Conservation (phyloP, 169 alveolate genomes). For the Babesia microti region DNA sequence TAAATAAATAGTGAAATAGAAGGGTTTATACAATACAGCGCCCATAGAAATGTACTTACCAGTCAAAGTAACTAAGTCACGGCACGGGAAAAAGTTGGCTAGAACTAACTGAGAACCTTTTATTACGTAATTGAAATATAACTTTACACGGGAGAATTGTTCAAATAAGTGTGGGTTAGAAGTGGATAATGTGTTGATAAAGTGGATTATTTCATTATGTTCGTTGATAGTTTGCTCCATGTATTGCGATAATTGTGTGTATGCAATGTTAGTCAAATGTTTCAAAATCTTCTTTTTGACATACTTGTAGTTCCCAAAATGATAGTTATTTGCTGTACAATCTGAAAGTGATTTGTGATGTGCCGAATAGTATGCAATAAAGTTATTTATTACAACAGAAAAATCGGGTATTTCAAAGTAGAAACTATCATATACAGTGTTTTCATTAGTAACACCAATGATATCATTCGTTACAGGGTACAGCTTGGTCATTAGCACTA, state of each 20-base stretch:
- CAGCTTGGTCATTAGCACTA: too few relatives aligned
- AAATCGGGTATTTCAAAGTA: too few relatives aligned
- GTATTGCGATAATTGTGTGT: conserved; percentile 1
- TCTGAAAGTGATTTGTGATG: too few relatives aligned
- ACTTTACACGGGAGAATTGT: conserved; percentile 18
- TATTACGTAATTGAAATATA: background rate
- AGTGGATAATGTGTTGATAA: conserved; percentile 5
- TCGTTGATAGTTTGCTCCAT: conserved; percentile 5
- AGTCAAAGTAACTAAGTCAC: conserved; percentile 18
- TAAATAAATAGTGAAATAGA: background rate
- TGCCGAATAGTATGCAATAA: too few relatives aligned
- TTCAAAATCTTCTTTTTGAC: background rate
- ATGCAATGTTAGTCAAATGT: background rate
- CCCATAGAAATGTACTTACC: conserved; percentile 1
- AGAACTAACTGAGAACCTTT: background rate
- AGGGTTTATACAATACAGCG: background rate
- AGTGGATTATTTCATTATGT: background rate
- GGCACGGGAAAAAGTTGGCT: conserved; percentile 4
- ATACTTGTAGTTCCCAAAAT: background rate
- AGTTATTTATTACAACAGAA: too few relatives aligned
- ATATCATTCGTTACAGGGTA: too few relatives aligned
- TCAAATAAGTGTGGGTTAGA: conserved; percentile 18
- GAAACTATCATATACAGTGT: too few relatives aligned
- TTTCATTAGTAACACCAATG: too few relatives aligned
- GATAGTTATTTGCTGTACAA: background rate